Conservation (phyloP, 176 grass and related monocot species). For the Hyparrhenia diplandra region DNA sequence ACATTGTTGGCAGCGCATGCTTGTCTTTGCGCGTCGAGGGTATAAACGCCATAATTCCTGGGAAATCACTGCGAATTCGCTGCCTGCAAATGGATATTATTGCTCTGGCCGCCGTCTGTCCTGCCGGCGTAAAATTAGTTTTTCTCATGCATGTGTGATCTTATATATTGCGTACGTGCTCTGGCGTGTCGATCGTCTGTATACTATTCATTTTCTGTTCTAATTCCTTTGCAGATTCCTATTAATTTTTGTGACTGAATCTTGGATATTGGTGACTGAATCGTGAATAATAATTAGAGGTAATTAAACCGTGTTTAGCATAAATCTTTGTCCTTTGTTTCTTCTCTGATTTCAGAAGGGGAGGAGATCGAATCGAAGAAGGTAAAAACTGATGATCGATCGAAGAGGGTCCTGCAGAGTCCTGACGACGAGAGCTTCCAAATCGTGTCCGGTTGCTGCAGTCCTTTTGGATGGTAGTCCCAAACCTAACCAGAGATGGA, state of each 20-base stretch:
- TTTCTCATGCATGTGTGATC: background rate
- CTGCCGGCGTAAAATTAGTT: background rate
- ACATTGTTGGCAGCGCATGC: background rate
- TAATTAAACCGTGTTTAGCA: background rate
- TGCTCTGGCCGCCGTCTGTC: background rate
- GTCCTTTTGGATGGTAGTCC: background rate
- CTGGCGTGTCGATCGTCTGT: background rate
- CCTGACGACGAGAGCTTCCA: slow-evolving; percentile 24
- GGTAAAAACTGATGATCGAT: background rate
- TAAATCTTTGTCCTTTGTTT: background rate
- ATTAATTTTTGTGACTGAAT: background rate
- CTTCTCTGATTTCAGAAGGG: background rate
- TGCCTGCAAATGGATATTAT: background rate
- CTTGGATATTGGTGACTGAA: too few relatives aligned
- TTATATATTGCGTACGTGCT: too few relatives aligned
- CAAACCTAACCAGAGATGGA: too few relatives aligned
- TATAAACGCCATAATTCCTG: background rate
- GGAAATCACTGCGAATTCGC: background rate
- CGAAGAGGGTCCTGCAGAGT: background rate
- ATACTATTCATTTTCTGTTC: background rate
- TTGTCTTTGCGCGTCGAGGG: background rate
- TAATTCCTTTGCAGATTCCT: background rate
- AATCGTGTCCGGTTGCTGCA: slow-evolving; percentile 22
- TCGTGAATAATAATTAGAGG: too few relatives aligned
- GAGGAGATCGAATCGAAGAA: too few relatives aligned